Percentiles rank a stretch among this genome's conserved stretches.
These are phyloP conservation scores for Domatiomyces catenatus DNA, from an alignment of 2,329 filamentous ascomycete genomes.

Conservation along the genomic window DNA sequence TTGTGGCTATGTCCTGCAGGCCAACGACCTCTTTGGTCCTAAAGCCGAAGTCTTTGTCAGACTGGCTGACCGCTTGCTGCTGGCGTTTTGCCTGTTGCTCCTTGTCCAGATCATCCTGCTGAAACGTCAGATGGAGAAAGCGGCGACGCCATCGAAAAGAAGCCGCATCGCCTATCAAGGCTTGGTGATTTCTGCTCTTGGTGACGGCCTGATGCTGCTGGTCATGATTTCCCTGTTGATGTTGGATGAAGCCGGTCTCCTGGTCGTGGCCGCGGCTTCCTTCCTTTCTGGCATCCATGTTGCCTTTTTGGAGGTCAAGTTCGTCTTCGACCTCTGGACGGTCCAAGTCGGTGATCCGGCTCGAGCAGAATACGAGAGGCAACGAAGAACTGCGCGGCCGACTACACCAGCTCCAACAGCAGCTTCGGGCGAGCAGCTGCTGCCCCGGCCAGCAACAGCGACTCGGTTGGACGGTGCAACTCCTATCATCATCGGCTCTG, in stretches of 20 bases:
- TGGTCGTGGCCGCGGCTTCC: slow-evolving; percentile 39
- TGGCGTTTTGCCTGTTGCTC: slow-evolving; percentile 38
- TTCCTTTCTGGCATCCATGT: slow-evolving; percentile 47
- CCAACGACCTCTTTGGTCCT: slow-evolving; percentile 34
- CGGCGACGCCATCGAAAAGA: slow-evolving; percentile 48
- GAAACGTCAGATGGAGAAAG: slow-evolving; percentile 48
- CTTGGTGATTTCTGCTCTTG: slow-evolving; percentile 45
- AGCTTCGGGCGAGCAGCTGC: slow-evolving; percentile 11
- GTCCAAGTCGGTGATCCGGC: slow-evolving; percentile 39
- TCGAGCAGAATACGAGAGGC: slow-evolving; percentile 28
- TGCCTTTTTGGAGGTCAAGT: slow-evolving; percentile 48
- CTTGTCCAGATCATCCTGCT: slow-evolving; percentile 41
- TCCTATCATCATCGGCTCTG: slow-evolving; percentile 43
- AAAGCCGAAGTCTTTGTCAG: slow-evolving; percentile 39
- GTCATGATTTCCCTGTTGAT: slow-evolving; percentile 39
- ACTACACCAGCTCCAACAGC: slow-evolving; percentile 16
- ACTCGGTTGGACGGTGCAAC: slow-evolving; percentile 31
- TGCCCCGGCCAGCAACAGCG: slow-evolving; percentile 39
- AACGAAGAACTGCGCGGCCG: slow-evolving; percentile 7
- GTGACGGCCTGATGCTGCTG: slow-evolving; percentile 44
- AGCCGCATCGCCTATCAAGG: slow-evolving; percentile 51
- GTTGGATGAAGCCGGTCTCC: slow-evolving; percentile 39
- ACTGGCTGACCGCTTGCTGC: slow-evolving; percentile 30
- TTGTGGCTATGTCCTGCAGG: slow-evolving; percentile 50
- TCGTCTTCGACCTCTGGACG: slow-evolving; percentile 52